These are phyloP conservation scores for Neurospora discreta DNA, from an alignment of 495 filamentous ascomycete species.

Conservation along the genomic window DNA sequence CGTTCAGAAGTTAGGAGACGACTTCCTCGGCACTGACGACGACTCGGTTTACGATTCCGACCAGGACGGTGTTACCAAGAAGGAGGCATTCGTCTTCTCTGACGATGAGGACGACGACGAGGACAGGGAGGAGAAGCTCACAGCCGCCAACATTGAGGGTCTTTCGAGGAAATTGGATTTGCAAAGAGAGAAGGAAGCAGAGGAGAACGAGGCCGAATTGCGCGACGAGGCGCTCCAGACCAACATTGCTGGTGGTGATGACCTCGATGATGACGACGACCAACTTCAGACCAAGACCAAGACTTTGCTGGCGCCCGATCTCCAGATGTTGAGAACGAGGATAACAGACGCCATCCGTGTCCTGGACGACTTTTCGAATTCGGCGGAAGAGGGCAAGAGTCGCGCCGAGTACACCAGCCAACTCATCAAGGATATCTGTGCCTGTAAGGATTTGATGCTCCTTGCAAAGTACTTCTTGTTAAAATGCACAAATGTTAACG, in stretches of 20 bases:
- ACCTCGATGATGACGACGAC: slow-evolving; percentile 34
- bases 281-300: slow-evolving; percentile 34
- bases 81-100: slow-evolving; percentile 65
- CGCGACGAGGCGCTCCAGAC: slow-evolving; percentile 87
- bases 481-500: background rate
- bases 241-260: slow-evolving; percentile 73
- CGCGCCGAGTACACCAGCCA: slow-evolving; percentile 79
- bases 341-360: slow-evolving; percentile 92
- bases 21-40: slow-evolving; percentile 47
- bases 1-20: slow-evolving; percentile 34
- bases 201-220: slow-evolving; percentile 67
- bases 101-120: slow-evolving; percentile 88
- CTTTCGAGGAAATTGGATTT: slow-evolving; percentile 72
- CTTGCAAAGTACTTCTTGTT: background rate
- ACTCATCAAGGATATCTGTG: slow-evolving; percentile 83
- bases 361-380: slow-evolving; percentile 71
- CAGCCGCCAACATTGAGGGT: slow-evolving; percentile 91
- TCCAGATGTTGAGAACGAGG: slow-evolving; percentile 78
- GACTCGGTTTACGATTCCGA: slow-evolving; percentile 68
- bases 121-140: slow-evolving; percentile 82
- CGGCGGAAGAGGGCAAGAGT: slow-evolving; percentile 65
- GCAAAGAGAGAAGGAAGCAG: slow-evolving; percentile 55
- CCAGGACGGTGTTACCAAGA: slow-evolving; percentile 48
- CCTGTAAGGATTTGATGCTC: slow-evolving; percentile 27
- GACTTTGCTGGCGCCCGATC: slow-evolving; percentile 63